Evolutionary conservation across 2,329 filamentous ascomycete genomes (phyloP).

Genomic region (Stagonosporopsis vannaccii): DNA sequence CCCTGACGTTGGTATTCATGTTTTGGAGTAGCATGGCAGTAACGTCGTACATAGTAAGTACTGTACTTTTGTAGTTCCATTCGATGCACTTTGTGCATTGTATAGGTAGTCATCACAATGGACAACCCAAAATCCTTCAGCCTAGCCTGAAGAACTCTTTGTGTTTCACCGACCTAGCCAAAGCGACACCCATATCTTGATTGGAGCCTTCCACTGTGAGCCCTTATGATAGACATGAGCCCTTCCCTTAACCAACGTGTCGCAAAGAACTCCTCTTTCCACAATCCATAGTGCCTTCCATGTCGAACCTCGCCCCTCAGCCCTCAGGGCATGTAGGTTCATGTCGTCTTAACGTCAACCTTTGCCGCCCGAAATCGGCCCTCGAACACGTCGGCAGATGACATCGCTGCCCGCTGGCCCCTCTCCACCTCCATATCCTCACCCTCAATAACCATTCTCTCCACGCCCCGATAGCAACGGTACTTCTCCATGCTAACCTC

Average conservation of each 20-base stretch:
- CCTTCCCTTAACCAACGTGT: neutral
- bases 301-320: neutral
- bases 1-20: constrained; percentile 11
- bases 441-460: constrained; percentile 24
- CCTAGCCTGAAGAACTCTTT: neutral
- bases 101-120: neutral
- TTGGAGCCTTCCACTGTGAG: neutral
- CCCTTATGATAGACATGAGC: neutral
- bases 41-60: neutral
- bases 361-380: constrained; percentile 19
- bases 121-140: neutral
- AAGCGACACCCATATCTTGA: neutral
- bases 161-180: neutral
- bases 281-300: neutral
- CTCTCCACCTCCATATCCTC: constrained; percentile 16
- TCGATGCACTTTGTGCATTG: neutral
- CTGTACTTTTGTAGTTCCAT: neutral
- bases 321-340: neutral
- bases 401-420: constrained; percentile 1
- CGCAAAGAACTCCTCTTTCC: neutral
- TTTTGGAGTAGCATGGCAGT: neutral
- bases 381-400: constrained; percentile 15
- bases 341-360: neutral
- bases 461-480: constrained; percentile 18
- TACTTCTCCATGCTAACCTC: constrained; percentile 30